Conservation (phyloP, 495 filamentous ascomycete genomes). For the Bathelium albidoporum region DNA sequence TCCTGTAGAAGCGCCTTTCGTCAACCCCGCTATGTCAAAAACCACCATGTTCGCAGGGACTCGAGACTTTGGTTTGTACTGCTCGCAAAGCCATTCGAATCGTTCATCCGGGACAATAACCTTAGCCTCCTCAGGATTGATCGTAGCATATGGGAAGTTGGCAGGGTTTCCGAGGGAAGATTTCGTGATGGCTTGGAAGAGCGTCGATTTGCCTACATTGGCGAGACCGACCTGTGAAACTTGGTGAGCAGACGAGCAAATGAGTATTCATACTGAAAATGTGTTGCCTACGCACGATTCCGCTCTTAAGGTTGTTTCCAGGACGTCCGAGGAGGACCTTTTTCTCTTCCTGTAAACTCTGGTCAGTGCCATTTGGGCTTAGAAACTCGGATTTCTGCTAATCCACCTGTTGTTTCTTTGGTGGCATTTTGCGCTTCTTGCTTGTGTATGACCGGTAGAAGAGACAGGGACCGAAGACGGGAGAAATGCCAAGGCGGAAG, state of each 20-base stretch:
- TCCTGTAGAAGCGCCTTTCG: constrained; percentile 90
- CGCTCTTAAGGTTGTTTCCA: constrained; percentile 97
- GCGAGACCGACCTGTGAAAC: constrained; percentile 79
- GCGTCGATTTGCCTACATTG: constrained; percentile 98
- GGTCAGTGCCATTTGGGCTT: constrained; percentile 24
- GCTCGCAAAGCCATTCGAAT: constrained; percentile 88
- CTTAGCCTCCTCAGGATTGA: constrained; percentile 95
- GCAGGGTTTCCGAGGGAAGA: constrained; percentile 95
- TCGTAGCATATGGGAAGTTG: constrained; percentile 99
- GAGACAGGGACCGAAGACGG: background rate
- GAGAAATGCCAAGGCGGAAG: background rate
- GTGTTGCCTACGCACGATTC: constrained; percentile 75
- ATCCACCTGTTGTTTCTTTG: background rate
- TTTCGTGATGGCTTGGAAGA: constrained; percentile 99
- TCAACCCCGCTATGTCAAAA: constrained; percentile 98
- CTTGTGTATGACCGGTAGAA: background rate
- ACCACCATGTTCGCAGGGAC: constrained; percentile 97
- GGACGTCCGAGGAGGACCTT: constrained; percentile 85
- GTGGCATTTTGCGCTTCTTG: constrained; percentile 1
- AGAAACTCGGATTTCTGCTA: background rate
- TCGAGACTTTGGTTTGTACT: constrained; percentile 92
- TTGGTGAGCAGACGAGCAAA: constrained; percentile 20
- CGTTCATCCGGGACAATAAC: constrained; percentile 96
- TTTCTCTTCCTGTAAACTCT: constrained; percentile 56
- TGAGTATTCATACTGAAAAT: constrained; percentile 21